Conservation (phyloP, 306 rosid genomes). For the Prunus armeniaca region DNA sequence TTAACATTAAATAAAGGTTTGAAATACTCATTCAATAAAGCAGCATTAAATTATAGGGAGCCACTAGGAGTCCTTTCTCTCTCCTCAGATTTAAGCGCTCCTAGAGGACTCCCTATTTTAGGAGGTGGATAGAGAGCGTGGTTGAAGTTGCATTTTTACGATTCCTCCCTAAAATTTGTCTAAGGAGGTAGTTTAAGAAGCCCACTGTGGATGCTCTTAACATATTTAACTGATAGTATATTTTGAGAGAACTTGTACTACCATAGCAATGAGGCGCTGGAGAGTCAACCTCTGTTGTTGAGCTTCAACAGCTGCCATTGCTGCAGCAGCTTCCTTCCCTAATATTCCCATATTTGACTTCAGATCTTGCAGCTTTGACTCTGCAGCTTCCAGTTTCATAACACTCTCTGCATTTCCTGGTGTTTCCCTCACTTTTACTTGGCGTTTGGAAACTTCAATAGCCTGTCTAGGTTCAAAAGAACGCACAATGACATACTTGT, state of each 20-base stretch:
- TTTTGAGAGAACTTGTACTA: constrained; percentile 28
- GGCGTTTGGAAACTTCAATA: constrained; percentile 88
- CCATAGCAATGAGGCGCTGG: constrained; percentile 95
- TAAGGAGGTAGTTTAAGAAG: no score
- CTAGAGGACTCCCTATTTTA: no score
- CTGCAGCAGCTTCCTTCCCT: constrained; percentile 98
- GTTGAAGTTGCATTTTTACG: no score
- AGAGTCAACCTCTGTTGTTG: constrained; percentile 97
- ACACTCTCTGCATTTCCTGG: constrained; percentile 71
- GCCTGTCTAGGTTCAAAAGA: constrained; percentile 86
- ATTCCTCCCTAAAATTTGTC: no score
- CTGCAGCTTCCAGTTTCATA: constrained; percentile 85
- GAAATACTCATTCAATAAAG: no score
- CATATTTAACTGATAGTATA: constrained; percentile 5
- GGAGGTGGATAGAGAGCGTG: no score
- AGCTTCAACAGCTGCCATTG: constrained; percentile 98
- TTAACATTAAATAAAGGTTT: no score
- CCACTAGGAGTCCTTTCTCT: no score
- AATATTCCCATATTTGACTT: constrained; percentile 80
- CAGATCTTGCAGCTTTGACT: constrained; percentile 77
- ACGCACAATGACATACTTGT: constrained; percentile 35
- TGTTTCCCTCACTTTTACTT: constrained; percentile 77
- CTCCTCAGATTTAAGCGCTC: no score
- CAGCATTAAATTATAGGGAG: no score
- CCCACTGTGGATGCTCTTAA: no score